Evolutionary conservation across 2,329 filamentous ascomycete genomes (phyloP).

Genomic region (Botrytis squamosa): DNA sequence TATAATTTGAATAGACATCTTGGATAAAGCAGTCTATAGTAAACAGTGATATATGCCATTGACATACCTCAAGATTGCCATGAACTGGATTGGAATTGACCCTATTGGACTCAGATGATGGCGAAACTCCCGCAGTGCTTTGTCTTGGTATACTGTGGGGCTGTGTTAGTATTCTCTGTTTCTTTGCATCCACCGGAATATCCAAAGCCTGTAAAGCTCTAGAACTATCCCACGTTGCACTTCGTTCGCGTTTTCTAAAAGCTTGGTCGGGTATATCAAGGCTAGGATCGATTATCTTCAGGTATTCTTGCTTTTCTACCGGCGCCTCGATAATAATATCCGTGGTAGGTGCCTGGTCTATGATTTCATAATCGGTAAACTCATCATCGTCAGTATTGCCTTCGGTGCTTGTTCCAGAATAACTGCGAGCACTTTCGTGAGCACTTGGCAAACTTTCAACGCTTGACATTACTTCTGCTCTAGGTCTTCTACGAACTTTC

Average conservation of each 20-base stretch:
- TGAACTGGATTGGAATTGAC: neutral
- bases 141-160: slow-evolving; percentile 7
- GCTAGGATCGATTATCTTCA: neutral
- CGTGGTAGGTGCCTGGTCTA: neutral
- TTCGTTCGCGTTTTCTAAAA: slow-evolving; percentile 22
- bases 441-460: slow-evolving; percentile 28
- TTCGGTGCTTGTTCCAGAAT: slow-evolving; percentile 30
- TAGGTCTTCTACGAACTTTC: neutral
- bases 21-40: neutral
- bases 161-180: neutral
- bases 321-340: neutral
- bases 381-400: slow-evolving; percentile 24
- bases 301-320: neutral
- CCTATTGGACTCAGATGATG: slow-evolving; percentile 2
- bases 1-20: neutral
- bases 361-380: slow-evolving; percentile 3
- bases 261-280: neutral
- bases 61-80: slow-evolving; percentile 17
- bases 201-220: slow-evolving; percentile 17
- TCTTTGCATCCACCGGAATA: neutral
- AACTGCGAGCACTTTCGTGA: slow-evolving; percentile 35
- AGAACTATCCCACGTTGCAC: slow-evolving; percentile 19
- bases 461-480: slow-evolving; percentile 22
- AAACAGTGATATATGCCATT: neutral
- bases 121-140: slow-evolving; percentile 1